phyloP scores from a whole-genome alignment of 2,329 filamentous ascomycete species.

The Capronia coronata region DNA sequence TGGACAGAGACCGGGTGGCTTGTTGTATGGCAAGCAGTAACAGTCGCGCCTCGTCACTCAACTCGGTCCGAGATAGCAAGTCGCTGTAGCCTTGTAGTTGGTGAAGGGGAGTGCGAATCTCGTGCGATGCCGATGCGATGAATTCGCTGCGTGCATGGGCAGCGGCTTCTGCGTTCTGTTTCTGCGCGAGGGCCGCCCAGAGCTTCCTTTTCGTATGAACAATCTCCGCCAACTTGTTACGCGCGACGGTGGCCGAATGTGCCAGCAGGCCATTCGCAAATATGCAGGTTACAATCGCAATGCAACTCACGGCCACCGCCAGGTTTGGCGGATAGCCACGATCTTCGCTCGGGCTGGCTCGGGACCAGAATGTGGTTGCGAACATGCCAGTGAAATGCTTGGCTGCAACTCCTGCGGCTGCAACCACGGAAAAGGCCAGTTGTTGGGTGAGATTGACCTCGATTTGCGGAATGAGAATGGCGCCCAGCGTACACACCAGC shows the following conservation, averaged over 20 bases:
- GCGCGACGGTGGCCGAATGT: conserved; percentile 34
- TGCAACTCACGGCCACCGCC: conserved; percentile 31
- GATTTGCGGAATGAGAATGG: conserved; percentile 33
- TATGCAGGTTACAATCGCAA: conserved; percentile 34
- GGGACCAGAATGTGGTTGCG: conserved; percentile 32
- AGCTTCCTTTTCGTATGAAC: conserved; percentile 32
- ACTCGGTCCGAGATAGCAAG: conserved; percentile 31
- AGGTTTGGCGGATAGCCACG: conserved; percentile 32
- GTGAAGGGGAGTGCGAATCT: conserved; percentile 35
- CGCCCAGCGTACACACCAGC: conserved; percentile 32
- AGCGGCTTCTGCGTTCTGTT: conserved; percentile 33
- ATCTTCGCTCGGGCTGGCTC: conserved; percentile 22
- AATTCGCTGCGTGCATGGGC: conserved; percentile 33
- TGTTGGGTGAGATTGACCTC: conserved; percentile 33
- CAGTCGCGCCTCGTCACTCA: conserved; percentile 32
- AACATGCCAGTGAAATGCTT: conserved; percentile 36
- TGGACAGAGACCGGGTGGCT: conserved; percentile 34
- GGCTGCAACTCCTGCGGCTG: conserved; percentile 33
- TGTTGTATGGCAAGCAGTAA: conserved; percentile 33
- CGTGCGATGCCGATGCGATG: conserved; percentile 35
- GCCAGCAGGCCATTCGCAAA: conserved; percentile 34
- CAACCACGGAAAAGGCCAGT: conserved; percentile 31
- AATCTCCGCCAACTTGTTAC: conserved; percentile 35
- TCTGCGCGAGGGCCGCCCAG: conserved; percentile 34
- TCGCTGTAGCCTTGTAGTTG: conserved; percentile 36